Evolutionary conservation across 345 rosid genomes (phyloP).

Genomic region (Brassica nigra): DNA sequence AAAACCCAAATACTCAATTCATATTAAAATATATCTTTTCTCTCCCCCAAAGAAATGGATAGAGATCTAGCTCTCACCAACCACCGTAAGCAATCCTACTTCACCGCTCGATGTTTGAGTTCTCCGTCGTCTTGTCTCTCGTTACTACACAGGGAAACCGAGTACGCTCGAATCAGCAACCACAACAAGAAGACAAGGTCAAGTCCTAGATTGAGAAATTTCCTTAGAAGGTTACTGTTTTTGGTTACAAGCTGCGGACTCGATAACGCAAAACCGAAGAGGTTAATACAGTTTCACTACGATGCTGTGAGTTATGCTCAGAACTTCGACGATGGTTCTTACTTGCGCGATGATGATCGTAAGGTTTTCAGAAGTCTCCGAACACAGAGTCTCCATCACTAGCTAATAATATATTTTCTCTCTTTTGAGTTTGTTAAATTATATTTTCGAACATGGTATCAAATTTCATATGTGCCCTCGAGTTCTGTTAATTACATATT

Average conservation of each 20-base stretch:
- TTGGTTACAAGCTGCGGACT: slow-evolving; percentile 39
- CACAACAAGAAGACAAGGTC: slow-evolving; percentile 31
- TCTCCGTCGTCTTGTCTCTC: slow-evolving; percentile 54
- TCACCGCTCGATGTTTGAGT: slow-evolving; percentile 41
- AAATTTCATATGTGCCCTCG: neutral
- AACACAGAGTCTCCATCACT: neutral
- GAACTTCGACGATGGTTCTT: slow-evolving; percentile 73
- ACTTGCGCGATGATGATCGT: slow-evolving; percentile 28
- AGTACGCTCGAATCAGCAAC: slow-evolving; percentile 50
- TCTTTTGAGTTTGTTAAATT: neutral
- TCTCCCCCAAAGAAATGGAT: slow-evolving; percentile 43
- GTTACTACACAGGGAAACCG: slow-evolving; percentile 47
- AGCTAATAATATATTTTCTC: neutral
- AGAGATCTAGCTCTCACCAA: slow-evolving; percentile 40
- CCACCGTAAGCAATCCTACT: slow-evolving; percentile 43
- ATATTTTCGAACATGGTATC: neutral
- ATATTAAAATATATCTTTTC: neutral
- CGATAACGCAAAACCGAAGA: slow-evolving; percentile 52
- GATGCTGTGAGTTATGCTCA: slow-evolving; percentile 79
- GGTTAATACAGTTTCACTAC: slow-evolving; percentile 58
- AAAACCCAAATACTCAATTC: neutral
- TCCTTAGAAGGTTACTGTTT: slow-evolving; percentile 51
- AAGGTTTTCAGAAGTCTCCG: slow-evolving; percentile 16
- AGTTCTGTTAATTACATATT: neutral
- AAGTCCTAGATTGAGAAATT: slow-evolving; percentile 47